Conservation (phyloP, 768 basidiomycete species). For the Dioszegia aurantiaca region DNA sequence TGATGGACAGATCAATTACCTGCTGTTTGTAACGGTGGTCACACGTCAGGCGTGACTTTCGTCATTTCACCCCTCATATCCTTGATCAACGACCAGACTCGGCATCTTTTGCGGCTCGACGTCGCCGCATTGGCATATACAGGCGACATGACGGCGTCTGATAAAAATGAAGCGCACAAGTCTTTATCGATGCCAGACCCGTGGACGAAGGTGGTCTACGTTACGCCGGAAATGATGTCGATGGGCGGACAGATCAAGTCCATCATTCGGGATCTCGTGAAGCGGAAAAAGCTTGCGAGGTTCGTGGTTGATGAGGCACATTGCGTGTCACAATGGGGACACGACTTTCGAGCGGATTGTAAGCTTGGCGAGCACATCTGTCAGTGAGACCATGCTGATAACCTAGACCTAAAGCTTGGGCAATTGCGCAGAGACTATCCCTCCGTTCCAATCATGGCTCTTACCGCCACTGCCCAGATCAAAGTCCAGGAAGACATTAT, state of each 20-base stretch:
- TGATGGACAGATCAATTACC: conserved; percentile 65
- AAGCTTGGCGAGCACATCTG: conserved; percentile 10
- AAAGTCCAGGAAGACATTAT: conserved; percentile 77
- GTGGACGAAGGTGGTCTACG: conserved; percentile 69
- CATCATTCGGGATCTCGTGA: conserved; percentile 63
- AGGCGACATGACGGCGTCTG: conserved; percentile 54
- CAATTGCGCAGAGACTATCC: conserved; percentile 72
- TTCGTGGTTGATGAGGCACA: conserved; percentile 98
- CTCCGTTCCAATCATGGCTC: conserved; percentile 83
- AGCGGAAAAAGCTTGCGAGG: conserved; percentile 64
- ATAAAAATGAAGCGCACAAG: conserved; percentile 47
- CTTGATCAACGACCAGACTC: conserved; percentile 86
- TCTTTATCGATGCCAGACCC: conserved; percentile 40
- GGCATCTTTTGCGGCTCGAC: conserved; percentile 62
- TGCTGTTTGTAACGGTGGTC: conserved; percentile 70
- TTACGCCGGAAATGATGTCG: conserved; percentile 85
- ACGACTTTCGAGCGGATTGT: conserved; percentile 59
- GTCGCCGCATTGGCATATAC: conserved; percentile 71
- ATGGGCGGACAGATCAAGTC: conserved; percentile 61
- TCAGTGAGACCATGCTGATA: conserved; percentile 23
- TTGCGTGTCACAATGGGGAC: conserved; percentile 86
- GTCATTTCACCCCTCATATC: conserved; percentile 92
- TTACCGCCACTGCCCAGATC: conserved; percentile 89
- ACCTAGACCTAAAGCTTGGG: conserved; percentile 56
- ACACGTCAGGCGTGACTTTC: conserved; percentile 75